These are phyloP conservation scores for Ramularia collo-cygni DNA, from an alignment of 2,329 filamentous ascomycete genomes.

Conservation along the genomic window DNA sequence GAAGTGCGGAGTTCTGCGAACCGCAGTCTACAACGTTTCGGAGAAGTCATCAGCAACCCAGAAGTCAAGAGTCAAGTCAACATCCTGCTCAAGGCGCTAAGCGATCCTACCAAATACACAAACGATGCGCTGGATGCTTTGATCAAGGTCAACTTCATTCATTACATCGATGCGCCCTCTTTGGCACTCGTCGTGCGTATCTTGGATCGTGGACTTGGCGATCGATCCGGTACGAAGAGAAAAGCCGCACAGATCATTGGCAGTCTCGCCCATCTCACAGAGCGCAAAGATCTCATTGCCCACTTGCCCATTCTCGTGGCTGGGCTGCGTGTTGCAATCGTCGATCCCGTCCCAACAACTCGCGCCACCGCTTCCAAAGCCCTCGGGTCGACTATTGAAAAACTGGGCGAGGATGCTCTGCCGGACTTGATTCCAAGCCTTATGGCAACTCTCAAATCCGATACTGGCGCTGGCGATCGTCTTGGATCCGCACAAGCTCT, in stretches of 20 bases:
- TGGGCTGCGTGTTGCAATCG: slow-evolving; percentile 78
- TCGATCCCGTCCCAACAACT: slow-evolving; percentile 94
- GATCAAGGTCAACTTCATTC: slow-evolving; percentile 97
- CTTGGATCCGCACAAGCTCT: slow-evolving; percentile 94
- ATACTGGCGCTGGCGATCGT: slow-evolving; percentile 91
- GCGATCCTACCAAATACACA: slow-evolving; percentile 94
- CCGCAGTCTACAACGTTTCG: slow-evolving; percentile 92
- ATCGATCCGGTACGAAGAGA: slow-evolving; percentile 89
- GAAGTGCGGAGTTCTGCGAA: slow-evolving; percentile 90
- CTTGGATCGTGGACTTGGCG: slow-evolving; percentile 81
- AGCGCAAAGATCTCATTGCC: slow-evolving; percentile 84
- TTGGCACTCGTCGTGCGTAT: slow-evolving; percentile 92
- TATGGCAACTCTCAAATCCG: slow-evolving; percentile 96
- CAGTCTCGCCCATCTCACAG: slow-evolving; percentile 91
- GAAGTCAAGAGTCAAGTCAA: slow-evolving; percentile 91
- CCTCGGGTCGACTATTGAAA: slow-evolving; percentile 92
- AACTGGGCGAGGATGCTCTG: slow-evolving; percentile 91
- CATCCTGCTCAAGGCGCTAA: slow-evolving; percentile 89
- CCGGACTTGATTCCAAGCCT: slow-evolving; percentile 95
- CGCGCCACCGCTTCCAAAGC: slow-evolving; percentile 94
- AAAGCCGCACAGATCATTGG: slow-evolving; percentile 98
- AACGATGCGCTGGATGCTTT: slow-evolving; percentile 88
- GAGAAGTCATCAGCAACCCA: slow-evolving; percentile 96
- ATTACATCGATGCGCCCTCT: slow-evolving; percentile 96
- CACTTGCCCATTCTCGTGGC: slow-evolving; percentile 90